These are phyloP conservation scores for Aspergillus eucalypticola DNA, from an alignment of 2,329 filamentous ascomycete genomes.

Conservation along the genomic window DNA sequence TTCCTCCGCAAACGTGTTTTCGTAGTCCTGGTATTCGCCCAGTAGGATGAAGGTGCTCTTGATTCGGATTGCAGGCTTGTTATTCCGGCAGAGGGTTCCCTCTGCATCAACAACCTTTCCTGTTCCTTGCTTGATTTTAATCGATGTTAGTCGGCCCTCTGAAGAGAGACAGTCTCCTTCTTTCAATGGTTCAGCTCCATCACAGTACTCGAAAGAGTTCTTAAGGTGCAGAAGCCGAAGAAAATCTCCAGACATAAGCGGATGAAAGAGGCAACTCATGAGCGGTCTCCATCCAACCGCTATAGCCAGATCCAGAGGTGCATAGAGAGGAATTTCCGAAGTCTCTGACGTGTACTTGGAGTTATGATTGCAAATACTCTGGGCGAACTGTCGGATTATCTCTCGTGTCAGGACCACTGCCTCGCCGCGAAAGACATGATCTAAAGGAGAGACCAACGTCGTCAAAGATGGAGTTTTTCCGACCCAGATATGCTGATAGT, in stretches of 20 bases:
- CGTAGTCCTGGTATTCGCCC: neutral
- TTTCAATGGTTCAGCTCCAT: neutral
- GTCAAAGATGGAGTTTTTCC: no score
- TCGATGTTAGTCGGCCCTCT: neutral
- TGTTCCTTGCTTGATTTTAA: neutral
- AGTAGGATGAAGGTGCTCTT: neutral
- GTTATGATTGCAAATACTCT: no score
- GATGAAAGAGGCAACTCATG: no score
- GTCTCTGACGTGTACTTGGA: no score
- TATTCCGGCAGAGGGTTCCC: neutral
- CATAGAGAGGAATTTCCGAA: no score
- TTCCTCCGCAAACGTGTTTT: neutral
- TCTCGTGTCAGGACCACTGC: no score
- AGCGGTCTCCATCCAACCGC: neutral
- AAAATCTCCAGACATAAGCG: neutral
- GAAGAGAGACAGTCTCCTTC: neutral
- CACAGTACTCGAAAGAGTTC: neutral
- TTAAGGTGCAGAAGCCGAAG: constrained; percentile 1
- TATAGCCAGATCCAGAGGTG: neutral
- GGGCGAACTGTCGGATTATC: no score
- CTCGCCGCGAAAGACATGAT: no score
- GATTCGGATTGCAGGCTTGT: neutral
- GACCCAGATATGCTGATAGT: no score
- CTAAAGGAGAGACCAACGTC: no score
- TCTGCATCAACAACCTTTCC: neutral